A percentile compares a stretch with the other conserved stretches of the same genome.
phyloP scores from a whole-genome alignment of 805 yeast genomes.

The Ogataea nitratoaversa region DNA sequence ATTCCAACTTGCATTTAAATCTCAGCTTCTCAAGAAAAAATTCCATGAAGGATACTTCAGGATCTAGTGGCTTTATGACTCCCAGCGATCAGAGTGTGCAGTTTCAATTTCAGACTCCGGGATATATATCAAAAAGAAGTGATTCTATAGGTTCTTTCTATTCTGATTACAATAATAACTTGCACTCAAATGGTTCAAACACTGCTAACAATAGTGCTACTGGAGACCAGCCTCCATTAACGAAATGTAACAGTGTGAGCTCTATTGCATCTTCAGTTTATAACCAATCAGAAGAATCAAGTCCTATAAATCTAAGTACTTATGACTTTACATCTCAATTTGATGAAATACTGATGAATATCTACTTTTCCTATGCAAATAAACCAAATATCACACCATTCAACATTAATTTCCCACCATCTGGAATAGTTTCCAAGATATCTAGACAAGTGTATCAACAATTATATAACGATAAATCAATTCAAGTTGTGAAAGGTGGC shows the following conservation, averaged over 20 bases:
- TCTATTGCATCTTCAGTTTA: constrained; percentile 21
- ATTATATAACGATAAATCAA: constrained; percentile 13
- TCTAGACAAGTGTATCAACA: constrained; percentile 48
- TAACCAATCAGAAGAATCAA: constrained; percentile 11
- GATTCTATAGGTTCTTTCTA: constrained; percentile 17
- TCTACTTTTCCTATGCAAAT: constrained; percentile 44
- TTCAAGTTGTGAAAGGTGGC: constrained; percentile 23
- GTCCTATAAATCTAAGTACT: constrained; percentile 19
- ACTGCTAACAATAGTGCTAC: constrained; percentile 2
- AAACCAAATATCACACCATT: constrained; percentile 69
- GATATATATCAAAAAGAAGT: constrained; percentile 11
- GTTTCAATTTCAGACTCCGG: constrained; percentile 22
- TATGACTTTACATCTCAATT: constrained; percentile 35
- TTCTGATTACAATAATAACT: constrained; percentile 12
- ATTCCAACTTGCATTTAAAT: constrained; percentile 22
- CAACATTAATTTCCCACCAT: constrained; percentile 60
- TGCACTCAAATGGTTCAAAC: background rate
- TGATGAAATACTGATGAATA: constrained; percentile 41
- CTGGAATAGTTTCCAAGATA: constrained; percentile 58
- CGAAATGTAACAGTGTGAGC: constrained; percentile 20
- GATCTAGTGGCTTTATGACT: constrained; percentile 18
- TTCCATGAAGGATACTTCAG: constrained; percentile 12
- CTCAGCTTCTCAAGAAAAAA: constrained; percentile 16
- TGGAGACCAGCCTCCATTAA: constrained; percentile 5
- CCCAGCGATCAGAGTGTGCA: constrained; percentile 21